phyloP scores from a whole-genome alignment of 2,329 filamentous ascomycete genomes.

The Aureobasidium sp. region DNA sequence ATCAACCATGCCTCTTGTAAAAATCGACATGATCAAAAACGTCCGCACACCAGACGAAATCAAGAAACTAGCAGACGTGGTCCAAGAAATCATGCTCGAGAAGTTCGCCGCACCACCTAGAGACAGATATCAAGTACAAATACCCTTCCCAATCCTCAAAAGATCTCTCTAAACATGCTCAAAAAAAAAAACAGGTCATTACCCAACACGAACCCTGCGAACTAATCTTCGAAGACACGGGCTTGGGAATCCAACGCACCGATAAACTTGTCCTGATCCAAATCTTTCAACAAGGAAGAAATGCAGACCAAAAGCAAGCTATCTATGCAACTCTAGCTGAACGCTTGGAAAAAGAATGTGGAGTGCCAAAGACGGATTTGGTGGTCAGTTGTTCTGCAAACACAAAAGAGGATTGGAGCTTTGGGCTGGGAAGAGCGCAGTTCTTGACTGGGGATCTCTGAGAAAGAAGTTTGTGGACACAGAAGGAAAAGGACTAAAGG shows the following conservation, averaged over 20 bases:
- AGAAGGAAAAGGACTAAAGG: too few species aligned
- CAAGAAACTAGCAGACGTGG: slow-evolving; percentile 25
- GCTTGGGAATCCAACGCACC: slow-evolving; percentile 23
- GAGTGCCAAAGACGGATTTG: slow-evolving; percentile 24
- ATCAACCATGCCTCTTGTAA: slow-evolving; percentile 30
- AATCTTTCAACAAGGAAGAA: slow-evolving; percentile 29
- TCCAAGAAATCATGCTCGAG: slow-evolving; percentile 26
- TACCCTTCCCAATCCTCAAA: background rate
- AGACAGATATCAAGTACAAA: slow-evolving; percentile 27
- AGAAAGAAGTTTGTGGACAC: background rate
- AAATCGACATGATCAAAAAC: slow-evolving; percentile 27
- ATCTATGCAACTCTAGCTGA: slow-evolving; percentile 24
- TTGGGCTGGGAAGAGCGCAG: slow-evolving; percentile 27
- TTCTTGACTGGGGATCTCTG: slow-evolving; percentile 25
- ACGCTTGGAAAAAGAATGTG: slow-evolving; percentile 21
- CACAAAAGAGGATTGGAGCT: slow-evolving; percentile 29
- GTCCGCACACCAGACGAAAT: slow-evolving; percentile 24
- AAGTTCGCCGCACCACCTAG: slow-evolving; percentile 25
- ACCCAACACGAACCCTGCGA: slow-evolving; percentile 29
- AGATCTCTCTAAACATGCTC: too few species aligned
- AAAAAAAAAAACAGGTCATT: slow-evolving; percentile 22
- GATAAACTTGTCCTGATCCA: slow-evolving; percentile 29
- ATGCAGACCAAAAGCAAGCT: slow-evolving; percentile 24
- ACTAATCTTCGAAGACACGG: slow-evolving; percentile 29
- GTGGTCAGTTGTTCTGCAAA: slow-evolving; percentile 25